These are phyloP conservation scores for Cenchrus fungigraminus DNA, from an alignment of 176 grass and related monocot species.

Conservation along the genomic window DNA sequence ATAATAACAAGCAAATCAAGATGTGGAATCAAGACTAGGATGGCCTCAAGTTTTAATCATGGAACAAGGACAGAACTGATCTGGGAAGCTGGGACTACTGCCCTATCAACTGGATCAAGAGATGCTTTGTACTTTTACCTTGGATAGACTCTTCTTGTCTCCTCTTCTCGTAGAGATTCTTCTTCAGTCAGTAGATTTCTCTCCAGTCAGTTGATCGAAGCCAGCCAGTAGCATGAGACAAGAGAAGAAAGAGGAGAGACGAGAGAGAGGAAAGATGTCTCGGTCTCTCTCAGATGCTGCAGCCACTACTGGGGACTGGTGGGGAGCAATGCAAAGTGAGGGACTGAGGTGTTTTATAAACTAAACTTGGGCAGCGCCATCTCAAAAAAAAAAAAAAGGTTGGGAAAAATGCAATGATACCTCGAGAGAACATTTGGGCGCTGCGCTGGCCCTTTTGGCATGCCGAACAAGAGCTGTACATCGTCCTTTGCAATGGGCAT, in stretches of 20 bases:
- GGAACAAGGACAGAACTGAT: neutral
- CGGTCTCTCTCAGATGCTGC: neutral
- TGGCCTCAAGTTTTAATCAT: neutral
- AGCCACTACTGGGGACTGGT: neutral
- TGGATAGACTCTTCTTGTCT: neutral
- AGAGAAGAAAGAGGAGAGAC: neutral
- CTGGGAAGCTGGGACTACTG: neutral
- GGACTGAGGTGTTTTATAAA: conserved; percentile 5
- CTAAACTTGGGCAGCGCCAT: neutral
- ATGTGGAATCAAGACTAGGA: neutral
- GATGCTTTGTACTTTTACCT: conserved; percentile 19
- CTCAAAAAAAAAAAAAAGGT: neutral
- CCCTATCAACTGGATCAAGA: neutral
- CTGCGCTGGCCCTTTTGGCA: conserved; percentile 47
- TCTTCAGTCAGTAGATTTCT: neutral
- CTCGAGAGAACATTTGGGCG: conserved; percentile 38
- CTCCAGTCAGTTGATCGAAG: neutral
- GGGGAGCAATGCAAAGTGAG: neutral
- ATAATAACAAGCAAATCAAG: neutral
- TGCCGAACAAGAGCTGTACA: conserved; percentile 56
- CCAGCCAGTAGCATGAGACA: conserved; percentile 31
- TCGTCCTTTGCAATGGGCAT: conserved; percentile 21
- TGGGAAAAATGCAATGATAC: conserved; percentile 42
- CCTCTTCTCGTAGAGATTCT: conserved; percentile 18
- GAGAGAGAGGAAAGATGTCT: neutral